Evolutionary conservation across 176 grass and related monocot genomes (phyloP), one percentile per base, ranked within the genome.

Genomic region (Miscanthus lutarioriparius): DNA sequence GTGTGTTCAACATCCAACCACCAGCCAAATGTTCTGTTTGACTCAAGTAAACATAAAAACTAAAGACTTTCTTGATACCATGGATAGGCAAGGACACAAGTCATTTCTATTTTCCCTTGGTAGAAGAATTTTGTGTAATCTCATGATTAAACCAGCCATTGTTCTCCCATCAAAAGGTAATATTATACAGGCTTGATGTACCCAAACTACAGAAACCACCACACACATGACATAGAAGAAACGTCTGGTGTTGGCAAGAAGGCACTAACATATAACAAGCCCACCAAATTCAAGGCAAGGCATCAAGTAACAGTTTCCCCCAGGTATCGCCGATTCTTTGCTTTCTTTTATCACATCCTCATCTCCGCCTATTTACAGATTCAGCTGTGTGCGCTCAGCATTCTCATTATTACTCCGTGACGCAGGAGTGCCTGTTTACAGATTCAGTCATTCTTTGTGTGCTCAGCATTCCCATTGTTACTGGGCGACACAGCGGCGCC

Each of bases 391-490:
- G 28, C 51, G 83, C 44, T 85, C 81, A 20, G 40, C 43, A 43
- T 86, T 92, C 67, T 74, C 85, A 59, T 59, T 23, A 59, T 23
- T 59, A 59, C 56, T 25, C 20, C 22, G 23, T 2, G 20, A 11
- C 1, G 9, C 56, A 59, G 22, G 0, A 59, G 22, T 1, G 23
- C 14, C 76, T 81, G 72, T 90, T 63, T 77, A 74, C 77, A 66
- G 6, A 37, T 78, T 81, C 82, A 74, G 12, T 80, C 73, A 78
- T 64, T 86, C 90, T 80, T 84, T 61, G 26, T 47, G 28, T 67
- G 83, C 28, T 85, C 77, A 20, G 48, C 28, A 36, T 86, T 90
- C 44, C 64, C 85, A 43, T 85, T 86, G 61, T 68, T 75, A 86
- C 49, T 78, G 39, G 53, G 22, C 26, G 35, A 56, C 16, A 30